Conservation (phyloP, 2,329 filamentous ascomycete species). For the Hyphodiscus sp. region DNA sequence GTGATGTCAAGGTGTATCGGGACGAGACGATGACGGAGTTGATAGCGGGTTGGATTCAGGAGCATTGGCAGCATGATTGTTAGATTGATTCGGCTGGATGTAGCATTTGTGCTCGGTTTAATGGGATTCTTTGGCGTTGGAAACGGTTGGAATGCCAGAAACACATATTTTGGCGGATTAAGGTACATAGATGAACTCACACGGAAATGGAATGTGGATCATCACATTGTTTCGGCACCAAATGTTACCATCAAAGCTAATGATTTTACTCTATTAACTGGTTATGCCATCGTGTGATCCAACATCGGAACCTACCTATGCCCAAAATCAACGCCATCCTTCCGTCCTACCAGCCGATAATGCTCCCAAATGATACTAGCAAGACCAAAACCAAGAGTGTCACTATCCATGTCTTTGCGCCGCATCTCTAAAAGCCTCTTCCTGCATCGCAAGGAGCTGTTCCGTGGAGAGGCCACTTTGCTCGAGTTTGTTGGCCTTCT, state of each 20-base stretch:
- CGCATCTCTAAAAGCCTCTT: constrained; percentile 83
- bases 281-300: no score
- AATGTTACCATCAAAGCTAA: no score
- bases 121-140: neutral
- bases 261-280: no score
- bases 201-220: neutral
- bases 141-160: neutral
- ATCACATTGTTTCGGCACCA: no score
- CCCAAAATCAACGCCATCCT: neutral
- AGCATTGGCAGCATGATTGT: constrained; percentile 44
- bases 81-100: constrained; percentile 8
- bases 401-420: constrained; percentile 29
- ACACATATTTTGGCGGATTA: neutral
- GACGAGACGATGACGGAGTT: constrained; percentile 50
- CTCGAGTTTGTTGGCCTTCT: constrained; percentile 95
- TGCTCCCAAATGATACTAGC: neutral
- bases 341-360: neutral
- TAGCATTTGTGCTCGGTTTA: neutral
- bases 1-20: constrained; percentile 44
- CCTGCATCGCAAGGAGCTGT: constrained; percentile 80
- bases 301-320: neutral
- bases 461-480: constrained; percentile 89
- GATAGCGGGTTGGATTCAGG: constrained; percentile 50
- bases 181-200: neutral
- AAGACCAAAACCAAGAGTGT: neutral